A percentile compares a stretch with the other conserved stretches of the same genome.
Evolutionary conservation across 148 eudicot species (phyloP).

Genomic region (Mesembryanthemum crystallinum): DNA sequence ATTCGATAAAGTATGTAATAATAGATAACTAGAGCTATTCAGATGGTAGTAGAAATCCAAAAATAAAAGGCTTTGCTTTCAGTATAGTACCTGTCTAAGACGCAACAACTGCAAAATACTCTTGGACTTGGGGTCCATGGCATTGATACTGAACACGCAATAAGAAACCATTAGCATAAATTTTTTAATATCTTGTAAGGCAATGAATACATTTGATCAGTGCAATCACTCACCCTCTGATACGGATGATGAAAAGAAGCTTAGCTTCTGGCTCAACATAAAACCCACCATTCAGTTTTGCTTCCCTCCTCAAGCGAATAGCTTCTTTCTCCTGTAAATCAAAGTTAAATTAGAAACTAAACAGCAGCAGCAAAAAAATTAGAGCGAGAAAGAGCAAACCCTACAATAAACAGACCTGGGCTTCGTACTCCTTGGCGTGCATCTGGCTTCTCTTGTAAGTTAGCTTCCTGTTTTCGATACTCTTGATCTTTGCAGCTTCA

Average conservation of each 20-base stretch:
- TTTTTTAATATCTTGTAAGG: too few relatives aligned
- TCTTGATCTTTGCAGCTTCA: conserved; percentile 39
- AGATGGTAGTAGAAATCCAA: neutral
- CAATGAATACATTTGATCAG: neutral
- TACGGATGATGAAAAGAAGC: conserved; percentile 62
- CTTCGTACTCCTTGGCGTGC: conserved; percentile 42
- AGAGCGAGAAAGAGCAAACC: neutral
- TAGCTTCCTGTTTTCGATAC: conserved; percentile 36
- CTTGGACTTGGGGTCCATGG: conserved; percentile 73
- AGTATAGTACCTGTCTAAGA: conserved; percentile 57
- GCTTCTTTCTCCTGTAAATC: conserved; percentile 45
- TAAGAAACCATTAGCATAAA: neutral
- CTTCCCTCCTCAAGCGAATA: conserved; percentile 57
- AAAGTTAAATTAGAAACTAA: neutral
- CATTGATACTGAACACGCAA: conserved; percentile 61
- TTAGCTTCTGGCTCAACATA: conserved; percentile 70
- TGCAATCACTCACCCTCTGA: conserved; percentile 46
- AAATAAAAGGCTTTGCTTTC: too few relatives aligned
- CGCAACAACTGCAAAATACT: conserved; percentile 76
- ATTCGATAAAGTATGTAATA: neutral
- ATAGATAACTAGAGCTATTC: neutral
- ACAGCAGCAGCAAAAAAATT: neutral
- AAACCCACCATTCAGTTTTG: conserved; percentile 63
- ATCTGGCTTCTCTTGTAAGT: conserved; percentile 41
- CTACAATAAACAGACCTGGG: conserved; percentile 17